Evolutionary conservation across 208 protist genomes (phyloP), one percentile per base, ranked within the genome.

Genomic region (Crithidia fasciculata): DNA sequence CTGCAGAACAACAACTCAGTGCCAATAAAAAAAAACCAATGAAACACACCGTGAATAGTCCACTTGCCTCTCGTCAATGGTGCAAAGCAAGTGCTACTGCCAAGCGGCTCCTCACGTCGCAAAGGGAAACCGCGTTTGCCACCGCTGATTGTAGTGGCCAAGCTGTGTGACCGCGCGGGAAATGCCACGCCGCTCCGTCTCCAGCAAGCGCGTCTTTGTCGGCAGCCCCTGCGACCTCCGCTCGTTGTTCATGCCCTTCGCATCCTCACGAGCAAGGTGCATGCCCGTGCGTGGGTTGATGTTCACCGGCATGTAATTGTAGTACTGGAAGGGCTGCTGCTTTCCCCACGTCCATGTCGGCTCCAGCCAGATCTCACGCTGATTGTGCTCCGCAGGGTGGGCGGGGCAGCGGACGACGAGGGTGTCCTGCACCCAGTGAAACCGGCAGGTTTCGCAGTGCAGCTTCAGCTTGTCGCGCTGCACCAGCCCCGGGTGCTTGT

Each of bases 161-260:
- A 96, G 75, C 3, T 84, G 85, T 40, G 84, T 90, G 49, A 96
- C 83, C 8, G 78, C 74, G 16, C 85, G 80, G n/a, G 91, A 84
- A 40, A 96, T 92, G 50, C 87, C 86, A 8, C 86, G 86, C 49
- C 80, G 69, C 62, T 96, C 91, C 49, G 82, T 81, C 60, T 85
- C 81, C 54, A 92, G 55, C 47, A 87, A 64, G 10, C 82, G 85
- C 55, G 82, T 92, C 73, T 84, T 81, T n/a, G 91, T 94, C 12
- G 91, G 78, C 55, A 96, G 71, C 5, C 91, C 91, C 60, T 94
- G 88, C 40, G 69, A 77, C 37, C 91, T 82, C 6, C 88, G 78
- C 76, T 96, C 91, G 68, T 93, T 96, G 76, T 96, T 96, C 91
- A 96, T 96, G 12, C 85, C 77, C 41, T 86, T 89, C 6, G 91